Base-by-base conservation (phyloP, 2,329 filamentous ascomycete genomes). In the Sclerotinia trifoliorum region DNA sequence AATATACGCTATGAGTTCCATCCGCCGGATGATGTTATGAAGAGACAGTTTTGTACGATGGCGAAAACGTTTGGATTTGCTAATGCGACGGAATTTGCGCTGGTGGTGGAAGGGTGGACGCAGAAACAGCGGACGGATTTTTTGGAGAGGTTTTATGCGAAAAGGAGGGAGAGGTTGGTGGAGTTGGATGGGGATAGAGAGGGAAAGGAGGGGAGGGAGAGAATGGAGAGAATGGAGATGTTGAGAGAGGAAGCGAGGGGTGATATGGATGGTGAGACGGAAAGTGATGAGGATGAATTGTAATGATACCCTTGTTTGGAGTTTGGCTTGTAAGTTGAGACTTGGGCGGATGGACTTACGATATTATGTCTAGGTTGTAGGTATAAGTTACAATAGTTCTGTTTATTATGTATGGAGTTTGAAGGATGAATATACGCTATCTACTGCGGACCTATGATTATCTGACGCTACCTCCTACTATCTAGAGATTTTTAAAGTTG, bases 31-130 rank as follows among this genome's bases (percentile, higher is more conserved):
- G 86, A 89, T 11, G 91, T 97, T 11, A 87, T 88, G 79, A 84
- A 85, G 65, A 85, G 94, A 24, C 94, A 98, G 75, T 96, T 99
- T 75, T 96, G 93, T 79, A 90, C 89, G 35, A 97, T 98, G 92
- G 92, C 93, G 1, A 85, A 83, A 74, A 86, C 87, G 66, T 91
- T 93, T 78, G 92, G 92, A 0, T 96, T 93, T 76, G 81, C 84
- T 1, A 89, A 86, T 76, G 88, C 90, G 1, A 91, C 88, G 0
- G 90, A 95, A 70, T 98, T 98, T 83, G 95, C 94, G 4, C 81
- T 97, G 49, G 88, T 93, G 19, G 94, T 98, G 3, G 95, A 98
- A 79, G 86, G 88, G 19, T 96, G 93, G 92, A 96, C 91, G 57
- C 91, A 94, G 78, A 91, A 90, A 75, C 85, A 95, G 80, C 82